Base-by-base conservation (phyloP, 192 early-diverging fungal genomes). In the Chytriomyces sp. region DNA sequence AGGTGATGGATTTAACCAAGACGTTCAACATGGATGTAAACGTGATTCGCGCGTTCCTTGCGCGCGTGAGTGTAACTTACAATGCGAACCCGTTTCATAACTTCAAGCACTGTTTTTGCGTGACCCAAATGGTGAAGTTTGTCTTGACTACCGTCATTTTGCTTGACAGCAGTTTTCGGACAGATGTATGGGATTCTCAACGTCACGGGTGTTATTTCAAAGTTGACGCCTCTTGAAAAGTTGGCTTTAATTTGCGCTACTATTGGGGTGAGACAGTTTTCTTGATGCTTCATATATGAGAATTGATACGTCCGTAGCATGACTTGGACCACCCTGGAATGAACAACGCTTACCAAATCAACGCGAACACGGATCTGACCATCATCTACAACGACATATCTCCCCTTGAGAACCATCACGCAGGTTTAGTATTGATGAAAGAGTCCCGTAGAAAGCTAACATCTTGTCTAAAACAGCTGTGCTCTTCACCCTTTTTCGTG, bases 321-420 rank as follows among this genome's bases (percentile, higher is more conserved):
- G 77, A 81, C 60, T 36, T 74, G 6, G 76, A 81, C 39, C 81
- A 78, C 55, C 76, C 79, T 22, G 81, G 81, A 34, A 76, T 64
- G 77, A 83, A 83, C 77, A 83, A 83, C 52, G 81, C 81, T 3
- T 83, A 83, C 70, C 81, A 83, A 78, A 81, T 83, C 65, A 83
- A 83, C 70, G 79, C 79, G 4, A 57, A 70, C n/a, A 83, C 81
- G 28, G 81, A 83, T 7, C 69, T 85, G 22, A 81, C 83, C 4
- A 72, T 85, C 36, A 74, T 85, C 31, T 85, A 85, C 73, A 85
- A 81, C 59, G 82, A 85, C 57, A 74, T 73, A 34, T 75, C 82
- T 0, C 81, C 80, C 8, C 55, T 85, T 8, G 83, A 85, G 62
- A 85, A 85, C 69, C 82, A 85, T 57, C 83, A 85, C 57, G 33